These are phyloP conservation scores for Sisymbrium altissimum DNA, from an alignment of 345 rosid species.

Conservation along the genomic window DNA sequence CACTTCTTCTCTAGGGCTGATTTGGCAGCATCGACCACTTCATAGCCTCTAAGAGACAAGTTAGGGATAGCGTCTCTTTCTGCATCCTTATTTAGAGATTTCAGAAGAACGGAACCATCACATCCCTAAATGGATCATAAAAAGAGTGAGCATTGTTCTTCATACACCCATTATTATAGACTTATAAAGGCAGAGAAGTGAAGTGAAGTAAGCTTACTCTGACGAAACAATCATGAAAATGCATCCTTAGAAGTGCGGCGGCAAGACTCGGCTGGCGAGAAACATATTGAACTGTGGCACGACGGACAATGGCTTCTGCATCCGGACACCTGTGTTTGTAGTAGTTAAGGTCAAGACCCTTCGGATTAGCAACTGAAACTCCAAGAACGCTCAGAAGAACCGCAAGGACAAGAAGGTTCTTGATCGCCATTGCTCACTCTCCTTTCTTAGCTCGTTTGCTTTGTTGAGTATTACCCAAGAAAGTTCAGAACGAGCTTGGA, in stretches of 20 bases:
- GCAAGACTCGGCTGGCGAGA: slow-evolving; percentile 45
- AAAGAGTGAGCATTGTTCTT: not conserved
- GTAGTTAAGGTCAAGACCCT: slow-evolving; percentile 32
- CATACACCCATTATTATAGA: not conserved
- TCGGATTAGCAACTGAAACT: slow-evolving; percentile 11
- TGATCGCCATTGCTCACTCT: slow-evolving; percentile 33
- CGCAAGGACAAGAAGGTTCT: slow-evolving; percentile 36
- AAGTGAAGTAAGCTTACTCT: slow-evolving; percentile 33
- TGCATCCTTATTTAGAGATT: slow-evolving; percentile 36
- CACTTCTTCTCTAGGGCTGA: slow-evolving; percentile 39
- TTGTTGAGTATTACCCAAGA: slow-evolving; percentile 15
- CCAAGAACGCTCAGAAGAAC: slow-evolving; percentile 35
- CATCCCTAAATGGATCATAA: slow-evolving; percentile 40
- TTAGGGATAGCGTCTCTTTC: slow-evolving; percentile 46
- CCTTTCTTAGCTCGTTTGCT: not conserved
- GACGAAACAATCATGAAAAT: slow-evolving; percentile 57
- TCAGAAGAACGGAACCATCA: slow-evolving; percentile 51
- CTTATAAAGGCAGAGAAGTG: not conserved
- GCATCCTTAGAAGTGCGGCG: slow-evolving; percentile 44
- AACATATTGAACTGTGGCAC: slow-evolving; percentile 30
- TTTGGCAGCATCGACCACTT: slow-evolving; percentile 49
- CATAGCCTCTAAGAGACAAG: slow-evolving; percentile 43
- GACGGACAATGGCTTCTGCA: slow-evolving; percentile 33
- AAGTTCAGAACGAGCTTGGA: not conserved
- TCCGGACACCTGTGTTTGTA: slow-evolving; percentile 41